These are phyloP conservation scores for Aphanocladium album DNA, from an alignment of 2,329 filamentous ascomycete species.

Conservation along the genomic window DNA sequence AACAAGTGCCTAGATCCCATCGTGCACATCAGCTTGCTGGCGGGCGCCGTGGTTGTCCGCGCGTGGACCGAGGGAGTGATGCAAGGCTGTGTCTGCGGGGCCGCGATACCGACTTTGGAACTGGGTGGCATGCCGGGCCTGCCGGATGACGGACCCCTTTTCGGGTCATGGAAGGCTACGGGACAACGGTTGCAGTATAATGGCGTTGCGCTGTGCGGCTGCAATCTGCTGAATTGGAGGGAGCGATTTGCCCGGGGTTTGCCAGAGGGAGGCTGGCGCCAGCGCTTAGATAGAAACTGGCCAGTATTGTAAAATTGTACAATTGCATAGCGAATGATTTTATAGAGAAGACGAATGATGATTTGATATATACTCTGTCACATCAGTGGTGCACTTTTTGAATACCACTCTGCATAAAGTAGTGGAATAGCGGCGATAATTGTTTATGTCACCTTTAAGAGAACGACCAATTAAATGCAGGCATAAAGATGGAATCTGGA, in stretches of 20 bases:
- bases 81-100: neutral
- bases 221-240: slow-evolving; percentile 6
- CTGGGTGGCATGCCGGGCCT: neutral
- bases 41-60: slow-evolving; percentile 2
- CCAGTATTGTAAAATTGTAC: neutral
- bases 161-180: neutral
- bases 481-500: too few species aligned
- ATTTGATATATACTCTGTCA: neutral
- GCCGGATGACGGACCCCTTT: neutral
- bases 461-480: too few species aligned
- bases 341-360: neutral
- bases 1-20: neutral
- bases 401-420: too few species aligned
- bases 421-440: too few species aligned
- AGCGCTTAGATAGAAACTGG: slow-evolving; percentile 10
- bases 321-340: neutral
- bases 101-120: neutral
- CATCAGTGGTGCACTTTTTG: too few species aligned
- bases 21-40: slow-evolving; percentile 1
- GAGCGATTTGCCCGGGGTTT: neutral
- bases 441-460: too few species aligned
- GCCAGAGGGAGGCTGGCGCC: neutral
- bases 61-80: slow-evolving; percentile 4
- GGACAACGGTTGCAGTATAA: slow-evolving; percentile 4
- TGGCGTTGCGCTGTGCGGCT: slow-evolving; percentile 7